These are phyloP conservation scores for Saccharata proteae DNA, from an alignment of 2,329 filamentous ascomycete genomes.

Conservation along the genomic window DNA sequence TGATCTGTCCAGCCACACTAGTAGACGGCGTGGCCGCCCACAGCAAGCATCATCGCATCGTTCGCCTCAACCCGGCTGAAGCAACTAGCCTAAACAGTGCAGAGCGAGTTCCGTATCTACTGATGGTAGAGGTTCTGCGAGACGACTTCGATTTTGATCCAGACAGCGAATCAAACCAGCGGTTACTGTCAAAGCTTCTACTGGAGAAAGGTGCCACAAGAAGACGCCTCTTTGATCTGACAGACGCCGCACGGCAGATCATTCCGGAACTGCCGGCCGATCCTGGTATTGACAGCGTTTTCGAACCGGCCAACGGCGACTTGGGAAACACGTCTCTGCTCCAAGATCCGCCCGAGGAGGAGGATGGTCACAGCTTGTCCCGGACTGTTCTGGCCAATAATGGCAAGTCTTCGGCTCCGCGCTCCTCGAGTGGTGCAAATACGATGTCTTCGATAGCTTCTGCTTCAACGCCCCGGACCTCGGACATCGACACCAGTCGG, in stretches of 20 bases:
- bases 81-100: slow-evolving; percentile 78
- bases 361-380: slow-evolving; percentile 12
- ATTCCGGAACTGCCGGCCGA: slow-evolving; percentile 32
- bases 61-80: slow-evolving; percentile 71
- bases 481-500: slow-evolving; percentile 54
- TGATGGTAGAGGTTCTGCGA: slow-evolving; percentile 72
- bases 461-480: slow-evolving; percentile 54
- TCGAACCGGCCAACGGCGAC: slow-evolving; percentile 71
- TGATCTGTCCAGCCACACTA: slow-evolving; percentile 66
- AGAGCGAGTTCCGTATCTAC: slow-evolving; percentile 71
- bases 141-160: slow-evolving; percentile 79
- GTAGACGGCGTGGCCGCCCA: slow-evolving; percentile 61
- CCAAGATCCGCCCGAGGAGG: slow-evolving; percentile 42
- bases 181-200: slow-evolving; percentile 51
- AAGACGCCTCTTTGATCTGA: slow-evolving; percentile 39
- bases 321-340: slow-evolving; percentile 62
- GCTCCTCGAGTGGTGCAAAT: slow-evolving; percentile 50
- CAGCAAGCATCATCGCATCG: slow-evolving; percentile 71
- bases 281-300: slow-evolving; percentile 55
- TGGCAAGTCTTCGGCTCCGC: slow-evolving; percentile 29
- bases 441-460: slow-evolving; percentile 50
- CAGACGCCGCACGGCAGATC: slow-evolving; percentile 47
- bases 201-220: slow-evolving; percentile 50
- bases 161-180: slow-evolving; percentile 58
- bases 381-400: slow-evolving; percentile 1